Evolutionary conservation across 768 basidiomycete genomes (phyloP).

Genomic region (Russula abietina): DNA sequence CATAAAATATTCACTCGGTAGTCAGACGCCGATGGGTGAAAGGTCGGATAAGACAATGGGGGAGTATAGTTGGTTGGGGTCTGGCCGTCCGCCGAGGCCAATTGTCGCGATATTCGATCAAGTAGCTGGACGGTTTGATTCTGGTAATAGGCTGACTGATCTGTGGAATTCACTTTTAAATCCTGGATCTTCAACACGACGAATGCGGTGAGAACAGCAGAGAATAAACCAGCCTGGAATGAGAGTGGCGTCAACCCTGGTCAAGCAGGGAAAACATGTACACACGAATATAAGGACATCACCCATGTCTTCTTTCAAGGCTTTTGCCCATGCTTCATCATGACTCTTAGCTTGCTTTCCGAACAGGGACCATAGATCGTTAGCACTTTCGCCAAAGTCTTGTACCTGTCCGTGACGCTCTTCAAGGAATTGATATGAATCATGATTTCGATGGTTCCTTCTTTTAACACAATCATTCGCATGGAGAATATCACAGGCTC

Average conservation of each 20-base stretch:
- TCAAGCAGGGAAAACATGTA: too few relatives aligned
- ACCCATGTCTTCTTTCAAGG: background rate
- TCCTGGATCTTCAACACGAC: background rate
- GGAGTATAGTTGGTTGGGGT: background rate
- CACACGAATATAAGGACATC: background rate
- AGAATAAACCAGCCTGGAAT: slow-evolving; percentile 17
- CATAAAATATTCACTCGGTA: too few relatives aligned
- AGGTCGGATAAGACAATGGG: background rate
- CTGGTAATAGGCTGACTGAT: background rate
- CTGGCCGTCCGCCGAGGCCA: background rate
- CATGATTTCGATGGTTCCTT: background rate
- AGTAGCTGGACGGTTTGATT: background rate
- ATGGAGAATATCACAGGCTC: too few relatives aligned
- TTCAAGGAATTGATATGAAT: too few relatives aligned
- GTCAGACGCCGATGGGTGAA: too few relatives aligned
- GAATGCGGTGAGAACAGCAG: slow-evolving; percentile 14
- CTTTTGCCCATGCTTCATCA: background rate
- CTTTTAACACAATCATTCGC: too few relatives aligned
- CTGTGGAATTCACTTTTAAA: slow-evolving; percentile 2
- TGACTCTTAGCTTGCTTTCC: background rate
- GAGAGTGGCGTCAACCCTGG: background rate
- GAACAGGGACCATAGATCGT: background rate
- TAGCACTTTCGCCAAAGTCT: slow-evolving; percentile 6
- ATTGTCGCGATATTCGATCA: slow-evolving; percentile 1
- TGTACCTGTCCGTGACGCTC: background rate